phyloP scores from a whole-genome alignment of 306 rosid species.

The Quercus agrifolia region DNA sequence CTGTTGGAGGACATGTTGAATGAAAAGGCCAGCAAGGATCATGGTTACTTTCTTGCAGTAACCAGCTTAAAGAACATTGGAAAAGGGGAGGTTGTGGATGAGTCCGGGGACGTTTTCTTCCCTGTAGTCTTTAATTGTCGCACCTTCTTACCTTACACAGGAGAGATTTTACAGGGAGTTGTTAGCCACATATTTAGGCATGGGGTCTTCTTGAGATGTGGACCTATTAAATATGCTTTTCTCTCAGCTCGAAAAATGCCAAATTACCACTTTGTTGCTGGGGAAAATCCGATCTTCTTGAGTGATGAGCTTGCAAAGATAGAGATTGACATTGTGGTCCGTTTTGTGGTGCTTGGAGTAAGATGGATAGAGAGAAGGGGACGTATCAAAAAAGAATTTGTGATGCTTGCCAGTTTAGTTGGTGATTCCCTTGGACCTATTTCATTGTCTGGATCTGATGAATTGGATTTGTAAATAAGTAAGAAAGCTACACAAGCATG shows the following conservation, averaged over 20 bases:
- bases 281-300: conserved; percentile 25
- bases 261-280: conserved; percentile 19
- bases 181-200: conserved; percentile 14
- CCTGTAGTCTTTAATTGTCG: conserved; percentile 39
- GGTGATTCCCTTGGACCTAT: conserved; percentile 52
- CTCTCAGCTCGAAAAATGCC: conserved; percentile 43
- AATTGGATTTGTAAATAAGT: conserved; percentile 19
- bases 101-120: conserved; percentile 22
- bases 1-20: conserved; percentile 33
- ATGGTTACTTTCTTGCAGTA: conserved; percentile 44
- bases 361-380: conserved; percentile 38
- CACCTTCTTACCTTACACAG: conserved; percentile 33
- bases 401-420: conserved; percentile 34
- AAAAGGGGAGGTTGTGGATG: conserved; percentile 5
- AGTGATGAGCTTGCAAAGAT: conserved; percentile 28
- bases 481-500: neutral
- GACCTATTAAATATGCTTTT: conserved; percentile 37
- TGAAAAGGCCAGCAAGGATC: conserved; percentile 37
- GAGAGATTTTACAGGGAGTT: conserved; percentile 45
- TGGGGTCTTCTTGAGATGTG: conserved; percentile 45
- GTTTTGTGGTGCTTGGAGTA: conserved; percentile 34
- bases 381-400: conserved; percentile 29
- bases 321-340: conserved; percentile 26
- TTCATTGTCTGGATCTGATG: conserved; percentile 29
- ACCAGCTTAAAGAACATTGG: conserved; percentile 37